Conservation (phyloP, 164 flowering plant genomes). For the Aristolochia contorta region DNA sequence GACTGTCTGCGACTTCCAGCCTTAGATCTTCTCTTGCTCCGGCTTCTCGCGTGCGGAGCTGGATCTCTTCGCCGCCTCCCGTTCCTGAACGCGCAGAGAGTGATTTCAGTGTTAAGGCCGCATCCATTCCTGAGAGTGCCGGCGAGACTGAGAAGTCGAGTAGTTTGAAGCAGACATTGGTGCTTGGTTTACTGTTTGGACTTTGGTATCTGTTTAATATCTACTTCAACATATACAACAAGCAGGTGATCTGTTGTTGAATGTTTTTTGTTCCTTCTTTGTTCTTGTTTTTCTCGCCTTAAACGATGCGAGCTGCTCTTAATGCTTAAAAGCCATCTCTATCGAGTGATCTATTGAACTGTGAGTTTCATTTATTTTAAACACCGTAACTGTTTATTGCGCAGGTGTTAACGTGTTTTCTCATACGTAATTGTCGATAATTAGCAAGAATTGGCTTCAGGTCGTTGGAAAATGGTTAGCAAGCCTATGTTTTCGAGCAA, state of each 20-base stretch:
- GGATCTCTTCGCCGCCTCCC: constrained; percentile 15
- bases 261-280: neutral
- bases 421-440: too few relatives aligned
- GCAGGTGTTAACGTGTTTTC: too few relatives aligned
- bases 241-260: constrained; percentile 38
- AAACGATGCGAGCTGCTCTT: neutral
- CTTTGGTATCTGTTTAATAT: constrained; percentile 76
- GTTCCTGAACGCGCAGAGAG: constrained; percentile 12
- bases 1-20: constrained; percentile 5
- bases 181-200: constrained; percentile 56
- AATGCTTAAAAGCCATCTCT: neutral
- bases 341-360: neutral
- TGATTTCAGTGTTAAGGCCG: constrained; percentile 26
- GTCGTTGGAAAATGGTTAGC: too few relatives aligned
- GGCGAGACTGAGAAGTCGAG: constrained; percentile 22
- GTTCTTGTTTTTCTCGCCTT: neutral
- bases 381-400: too few relatives aligned
- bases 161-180: constrained; percentile 27
- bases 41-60: constrained; percentile 7
- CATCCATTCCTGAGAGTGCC: constrained; percentile 37
- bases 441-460: too few relatives aligned
- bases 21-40: constrained; percentile 5
- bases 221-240: constrained; percentile 83
- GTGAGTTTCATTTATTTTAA: too few relatives aligned
- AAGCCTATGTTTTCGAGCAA: too few relatives aligned